Percentiles rank a stretch among this genome's conserved stretches.
Evolutionary conservation across 192 early-diverging fungal species (phyloP).

Genomic region (Phycomyces nitens): DNA sequence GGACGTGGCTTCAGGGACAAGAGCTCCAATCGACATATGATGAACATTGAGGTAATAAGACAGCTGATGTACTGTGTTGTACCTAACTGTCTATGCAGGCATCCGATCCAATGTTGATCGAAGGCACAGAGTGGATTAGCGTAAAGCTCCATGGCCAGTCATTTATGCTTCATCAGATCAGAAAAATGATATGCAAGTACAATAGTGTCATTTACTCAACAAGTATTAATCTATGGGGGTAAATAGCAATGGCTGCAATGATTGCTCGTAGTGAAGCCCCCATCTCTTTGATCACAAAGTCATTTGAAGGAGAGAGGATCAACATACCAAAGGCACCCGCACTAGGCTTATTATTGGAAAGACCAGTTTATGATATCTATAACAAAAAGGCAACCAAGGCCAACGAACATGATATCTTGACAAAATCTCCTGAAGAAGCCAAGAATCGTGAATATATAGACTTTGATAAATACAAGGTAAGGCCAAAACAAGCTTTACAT

Average conservation of each 20-base stretch:
- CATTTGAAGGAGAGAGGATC: conserved; percentile 67
- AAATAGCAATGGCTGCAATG: conserved; percentile 70
- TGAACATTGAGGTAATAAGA: conserved; percentile 61
- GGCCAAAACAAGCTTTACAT: neutral
- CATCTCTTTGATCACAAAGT: conserved; percentile 55
- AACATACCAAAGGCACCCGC: conserved; percentile 98
- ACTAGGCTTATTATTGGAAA: conserved; percentile 82
- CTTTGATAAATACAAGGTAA: conserved; percentile 55
- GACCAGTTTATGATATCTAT: conserved; percentile 66
- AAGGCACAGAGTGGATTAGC: conserved; percentile 84
- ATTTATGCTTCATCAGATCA: conserved; percentile 99
- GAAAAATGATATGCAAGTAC: conserved; percentile 93
- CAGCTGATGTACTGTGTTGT: neutral
- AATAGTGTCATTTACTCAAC: no score
- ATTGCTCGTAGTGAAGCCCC: conserved; percentile 77
- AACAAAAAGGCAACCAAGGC: conserved; percentile 45
- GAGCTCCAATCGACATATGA: conserved; percentile 79
- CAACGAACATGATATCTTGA: neutral
- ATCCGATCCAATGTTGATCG: conserved; percentile 62
- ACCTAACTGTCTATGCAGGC: conserved; percentile 12
- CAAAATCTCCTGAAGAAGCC: conserved; percentile 21
- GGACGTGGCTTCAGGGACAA: conserved; percentile 70
- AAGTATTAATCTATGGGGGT: no score
- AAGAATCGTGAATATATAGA: conserved; percentile 37
- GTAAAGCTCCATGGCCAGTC: conserved; percentile 91